Conservation (phyloP, 2,329 filamentous ascomycete genomes). For the Aspergillus felis region DNA sequence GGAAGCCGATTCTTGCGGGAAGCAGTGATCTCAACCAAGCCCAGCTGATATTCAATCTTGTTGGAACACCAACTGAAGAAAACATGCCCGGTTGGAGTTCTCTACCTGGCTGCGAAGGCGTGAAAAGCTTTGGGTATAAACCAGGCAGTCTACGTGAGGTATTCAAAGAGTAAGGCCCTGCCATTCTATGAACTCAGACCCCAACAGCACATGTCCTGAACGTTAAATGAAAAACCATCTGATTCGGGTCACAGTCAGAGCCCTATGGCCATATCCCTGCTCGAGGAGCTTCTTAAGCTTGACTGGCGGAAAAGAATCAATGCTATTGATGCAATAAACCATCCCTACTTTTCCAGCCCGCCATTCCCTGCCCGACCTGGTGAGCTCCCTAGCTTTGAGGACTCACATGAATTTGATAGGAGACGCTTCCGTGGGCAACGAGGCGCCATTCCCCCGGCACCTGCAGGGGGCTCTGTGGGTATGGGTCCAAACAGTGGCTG, state of each 20-base stretch:
- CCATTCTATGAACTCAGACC: background rate
- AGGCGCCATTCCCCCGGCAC: constrained; percentile 79
- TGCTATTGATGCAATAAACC: constrained; percentile 86
- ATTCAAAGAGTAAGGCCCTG: constrained; percentile 63
- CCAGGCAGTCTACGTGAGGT: constrained; percentile 65
- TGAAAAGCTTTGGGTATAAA: constrained; percentile 59
- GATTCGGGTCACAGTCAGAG: constrained; percentile 50
- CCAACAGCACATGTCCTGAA: background rate
- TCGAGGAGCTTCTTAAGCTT: constrained; percentile 78
- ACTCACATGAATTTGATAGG: constrained; percentile 94
- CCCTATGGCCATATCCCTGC: constrained; percentile 68
- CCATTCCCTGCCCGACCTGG: constrained; percentile 77
- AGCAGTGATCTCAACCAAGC: constrained; percentile 86
- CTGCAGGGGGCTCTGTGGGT: constrained; percentile 85
- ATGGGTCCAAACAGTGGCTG: constrained; percentile 60
- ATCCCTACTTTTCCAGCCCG: constrained; percentile 79
- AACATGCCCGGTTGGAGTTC: constrained; percentile 88
- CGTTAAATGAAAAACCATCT: constrained; percentile 3
- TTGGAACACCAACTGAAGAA: constrained; percentile 83
- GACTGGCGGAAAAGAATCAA: constrained; percentile 89
- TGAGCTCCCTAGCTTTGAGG: constrained; percentile 87
- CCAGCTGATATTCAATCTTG: constrained; percentile 88
- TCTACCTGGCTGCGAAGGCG: constrained; percentile 74
- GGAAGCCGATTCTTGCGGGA: constrained; percentile 87
- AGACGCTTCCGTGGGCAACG: constrained; percentile 85